Conservation (phyloP, 495 filamentous ascomycete species). For the Wilcoxina mikolae region DNA sequence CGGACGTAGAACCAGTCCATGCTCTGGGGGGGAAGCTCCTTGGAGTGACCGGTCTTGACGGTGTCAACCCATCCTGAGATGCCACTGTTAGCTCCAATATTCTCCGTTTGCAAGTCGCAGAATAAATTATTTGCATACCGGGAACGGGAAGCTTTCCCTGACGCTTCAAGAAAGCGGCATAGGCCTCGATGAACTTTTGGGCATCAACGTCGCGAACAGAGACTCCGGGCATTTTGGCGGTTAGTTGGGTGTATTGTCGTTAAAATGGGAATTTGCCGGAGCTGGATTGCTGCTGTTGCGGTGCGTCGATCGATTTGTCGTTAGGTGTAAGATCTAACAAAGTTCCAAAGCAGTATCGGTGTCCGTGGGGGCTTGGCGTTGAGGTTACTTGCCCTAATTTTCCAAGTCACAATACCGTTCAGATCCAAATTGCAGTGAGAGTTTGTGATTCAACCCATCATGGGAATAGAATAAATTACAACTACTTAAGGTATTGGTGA, state of each 20-base stretch:
- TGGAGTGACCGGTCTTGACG: constrained; percentile 89
- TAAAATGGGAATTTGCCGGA: background rate
- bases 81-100: background rate
- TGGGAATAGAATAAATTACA: no score
- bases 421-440: no score
- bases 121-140: constrained; percentile 40
- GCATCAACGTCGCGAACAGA: constrained; percentile 85
- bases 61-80: constrained; percentile 85
- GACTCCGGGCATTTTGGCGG: constrained; percentile 62
- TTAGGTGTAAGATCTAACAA: no score
- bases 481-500: no score
- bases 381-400: no score
- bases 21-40: constrained; percentile 93
- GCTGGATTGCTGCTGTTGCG: constrained; percentile 29
- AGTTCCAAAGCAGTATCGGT: no score
- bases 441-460: no score
- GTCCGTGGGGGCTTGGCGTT: no score
- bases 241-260: background rate
- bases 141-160: constrained; percentile 97
- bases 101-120: background rate
- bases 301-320: constrained; percentile 21
- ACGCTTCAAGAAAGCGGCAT: constrained; percentile 94
- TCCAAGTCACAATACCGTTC: no score
- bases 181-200: constrained; percentile 88
- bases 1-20: constrained; percentile 99